Conservation (phyloP, 768 basidiomycete genomes). For the Trametes punicea region DNA sequence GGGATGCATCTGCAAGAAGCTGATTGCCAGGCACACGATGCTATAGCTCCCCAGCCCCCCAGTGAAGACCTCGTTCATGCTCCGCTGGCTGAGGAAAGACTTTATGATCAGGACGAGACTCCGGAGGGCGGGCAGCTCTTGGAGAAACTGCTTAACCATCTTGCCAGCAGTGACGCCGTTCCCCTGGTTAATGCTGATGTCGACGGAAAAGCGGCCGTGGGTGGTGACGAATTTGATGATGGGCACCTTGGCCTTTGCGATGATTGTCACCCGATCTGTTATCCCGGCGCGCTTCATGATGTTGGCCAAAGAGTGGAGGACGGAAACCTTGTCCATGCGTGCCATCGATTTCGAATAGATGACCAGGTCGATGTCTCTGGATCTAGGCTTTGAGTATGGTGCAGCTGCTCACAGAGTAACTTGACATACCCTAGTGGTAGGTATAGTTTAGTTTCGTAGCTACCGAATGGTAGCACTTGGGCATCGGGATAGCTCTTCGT, state of each 20-base stretch:
- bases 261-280: conserved; percentile 79
- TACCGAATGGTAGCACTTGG: conserved; percentile 82
- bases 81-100: conserved; percentile 81
- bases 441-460: conserved; percentile 90
- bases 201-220: conserved; percentile 81
- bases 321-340: conserved; percentile 59
- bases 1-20: conserved; percentile 97
- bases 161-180: conserved; percentile 78
- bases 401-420: not conserved
- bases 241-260: conserved; percentile 92
- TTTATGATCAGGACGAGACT: conserved; percentile 87
- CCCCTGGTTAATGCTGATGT: conserved; percentile 89
- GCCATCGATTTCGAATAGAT: conserved; percentile 78
- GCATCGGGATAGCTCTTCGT: conserved; percentile 72
- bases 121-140: conserved; percentile 73
- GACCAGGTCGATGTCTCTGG: conserved; percentile 93
- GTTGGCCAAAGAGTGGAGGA: conserved; percentile 75
- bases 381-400: not conserved
- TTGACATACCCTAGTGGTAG: conserved; percentile 79
- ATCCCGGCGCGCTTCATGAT: conserved; percentile 72
- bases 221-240: conserved; percentile 93
- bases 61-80: conserved; percentile 97
- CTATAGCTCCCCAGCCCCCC: conserved; percentile 94
- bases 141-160: conserved; percentile 78
- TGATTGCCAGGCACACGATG: conserved; percentile 89